phyloP scores from a whole-genome alignment of 2,329 filamentous ascomycete genomes.

The Stachybotrys chartarum region DNA sequence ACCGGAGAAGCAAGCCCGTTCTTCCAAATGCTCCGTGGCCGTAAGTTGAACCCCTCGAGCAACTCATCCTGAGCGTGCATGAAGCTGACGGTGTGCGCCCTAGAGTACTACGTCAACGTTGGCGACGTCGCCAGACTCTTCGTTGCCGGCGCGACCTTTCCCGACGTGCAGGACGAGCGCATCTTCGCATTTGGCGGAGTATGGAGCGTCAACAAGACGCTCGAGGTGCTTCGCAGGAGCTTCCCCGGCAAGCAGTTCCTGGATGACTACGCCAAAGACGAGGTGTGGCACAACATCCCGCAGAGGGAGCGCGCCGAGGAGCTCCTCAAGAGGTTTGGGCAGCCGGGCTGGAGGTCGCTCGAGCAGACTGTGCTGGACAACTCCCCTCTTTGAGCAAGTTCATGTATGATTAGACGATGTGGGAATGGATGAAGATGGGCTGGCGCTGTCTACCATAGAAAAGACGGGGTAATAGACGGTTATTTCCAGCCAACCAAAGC shows the following conservation, averaged over 20 bases:
- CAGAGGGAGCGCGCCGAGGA: neutral
- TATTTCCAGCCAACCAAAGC: no score
- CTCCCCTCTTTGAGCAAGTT: neutral
- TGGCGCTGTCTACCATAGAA: no score
- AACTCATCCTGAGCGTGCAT: neutral
- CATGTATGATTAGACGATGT: no score
- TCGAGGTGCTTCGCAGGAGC: neutral
- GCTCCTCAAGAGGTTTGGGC: neutral
- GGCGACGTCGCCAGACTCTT: conserved; percentile 16
- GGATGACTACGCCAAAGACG: neutral
- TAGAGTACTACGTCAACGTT: conserved; percentile 12
- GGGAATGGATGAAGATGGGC: no score
- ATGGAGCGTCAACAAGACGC: conserved; percentile 11
- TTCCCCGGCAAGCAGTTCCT: neutral
- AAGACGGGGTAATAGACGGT: no score
- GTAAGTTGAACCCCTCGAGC: conserved; percentile 1
- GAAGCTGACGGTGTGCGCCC: neutral
- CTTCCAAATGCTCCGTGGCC: neutral
- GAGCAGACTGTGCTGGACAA: neutral
- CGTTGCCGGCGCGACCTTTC: conserved; percentile 14
- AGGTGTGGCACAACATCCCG: neutral
- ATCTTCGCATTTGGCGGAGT: conserved; percentile 12
- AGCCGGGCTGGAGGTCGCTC: neutral
- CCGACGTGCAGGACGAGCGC: conserved; percentile 13
- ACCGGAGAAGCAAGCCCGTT: conserved; percentile 7